Percentiles rank a stretch among this genome's conserved stretches.
Evolutionary conservation across 2,329 filamentous ascomycete genomes (phyloP).

Genomic region (Beauveria rudraprayagi): DNA sequence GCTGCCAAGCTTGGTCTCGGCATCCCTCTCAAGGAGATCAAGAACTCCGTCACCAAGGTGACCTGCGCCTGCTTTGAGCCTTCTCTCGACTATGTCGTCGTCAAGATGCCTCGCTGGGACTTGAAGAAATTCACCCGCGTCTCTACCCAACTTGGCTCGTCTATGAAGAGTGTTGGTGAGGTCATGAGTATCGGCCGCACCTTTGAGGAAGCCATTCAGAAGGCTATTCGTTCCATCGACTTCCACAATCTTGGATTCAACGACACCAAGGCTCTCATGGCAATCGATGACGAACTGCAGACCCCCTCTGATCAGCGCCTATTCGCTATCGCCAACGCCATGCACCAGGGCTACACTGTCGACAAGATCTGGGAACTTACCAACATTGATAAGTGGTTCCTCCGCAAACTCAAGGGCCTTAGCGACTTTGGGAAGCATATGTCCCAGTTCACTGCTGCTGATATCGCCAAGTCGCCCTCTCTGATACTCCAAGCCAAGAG

Average conservation of each 20-base stretch:
- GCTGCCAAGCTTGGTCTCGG: conserved; percentile 92
- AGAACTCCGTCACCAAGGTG: conserved; percentile 89
- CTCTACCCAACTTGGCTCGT: conserved; percentile 89
- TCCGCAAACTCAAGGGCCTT: conserved; percentile 82
- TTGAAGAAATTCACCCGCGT: conserved; percentile 98
- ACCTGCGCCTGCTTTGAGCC: conserved; percentile 98
- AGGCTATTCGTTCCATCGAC: conserved; percentile 92
- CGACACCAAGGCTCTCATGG: conserved; percentile 86
- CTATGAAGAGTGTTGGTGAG: conserved; percentile 99
- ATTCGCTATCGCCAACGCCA: conserved; percentile 96
- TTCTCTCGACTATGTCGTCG: conserved; percentile 93
- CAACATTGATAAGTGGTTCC: conserved; percentile 98
- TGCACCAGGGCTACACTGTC: conserved; percentile 87
- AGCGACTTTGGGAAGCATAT: conserved; percentile 82
- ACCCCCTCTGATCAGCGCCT: conserved; percentile 95
- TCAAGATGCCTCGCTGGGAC: conserved; percentile 99
- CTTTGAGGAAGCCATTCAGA: conserved; percentile 97
- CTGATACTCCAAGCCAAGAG: conserved; percentile 81
- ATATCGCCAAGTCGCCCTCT: conserved; percentile 54
- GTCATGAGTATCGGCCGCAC: conserved; percentile 97
- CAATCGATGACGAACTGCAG: conserved; percentile 90
- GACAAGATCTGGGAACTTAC: conserved; percentile 98
- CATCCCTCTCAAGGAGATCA: conserved; percentile 92
- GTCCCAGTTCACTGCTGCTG: conserved; percentile 54
- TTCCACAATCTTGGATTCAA: conserved; percentile 94